phyloP scores from a whole-genome alignment of 75 land plant genomes.

The Selaginella moellendorffii region DNA sequence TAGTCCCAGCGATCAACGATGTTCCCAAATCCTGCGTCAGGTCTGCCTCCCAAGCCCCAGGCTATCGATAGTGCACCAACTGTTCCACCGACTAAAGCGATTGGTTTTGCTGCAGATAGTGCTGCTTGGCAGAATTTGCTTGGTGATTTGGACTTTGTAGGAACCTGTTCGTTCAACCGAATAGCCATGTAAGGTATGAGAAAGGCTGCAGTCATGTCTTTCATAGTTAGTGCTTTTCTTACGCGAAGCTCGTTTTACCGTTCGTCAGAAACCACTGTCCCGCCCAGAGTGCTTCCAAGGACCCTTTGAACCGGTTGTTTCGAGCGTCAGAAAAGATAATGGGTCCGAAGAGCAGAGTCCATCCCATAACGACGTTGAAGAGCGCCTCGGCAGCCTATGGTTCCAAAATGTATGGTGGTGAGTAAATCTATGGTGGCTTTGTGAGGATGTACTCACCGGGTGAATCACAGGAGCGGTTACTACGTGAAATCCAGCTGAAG shows the following conservation, averaged over 20 bases:
- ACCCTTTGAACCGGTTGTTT: conserved; percentile 53
- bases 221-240: too few species aligned
- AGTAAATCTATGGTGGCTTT: neutral
- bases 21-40: conserved; percentile 49
- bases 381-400: conserved; percentile 72
- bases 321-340: conserved; percentile 61
- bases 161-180: conserved; percentile 23
- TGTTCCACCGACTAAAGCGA: conserved; percentile 47
- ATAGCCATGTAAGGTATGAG: conserved; percentile 96
- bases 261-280: conserved; percentile 91
- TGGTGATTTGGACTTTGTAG: conserved; percentile 6
- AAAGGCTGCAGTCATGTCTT: conserved; percentile 44
- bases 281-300: conserved; percentile 68
- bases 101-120: conserved; percentile 35
- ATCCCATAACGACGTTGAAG: conserved; percentile 89
- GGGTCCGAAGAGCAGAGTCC: conserved; percentile 94
- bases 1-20: conserved; percentile 61
- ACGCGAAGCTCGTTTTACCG: too few species aligned
- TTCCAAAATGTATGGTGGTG: neutral
- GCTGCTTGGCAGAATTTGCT: conserved; percentile 44
- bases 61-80: conserved; percentile 43
- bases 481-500: conserved; percentile 66
- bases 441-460: conserved; percentile 87
- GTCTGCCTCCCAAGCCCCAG: conserved; percentile 62
- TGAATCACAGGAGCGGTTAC: conserved; percentile 77